Evolutionary conservation across 2,329 filamentous ascomycete genomes (phyloP), one percentile per base, ranked within the genome.

Genomic region (Tolypocladium guangdongense): DNA sequence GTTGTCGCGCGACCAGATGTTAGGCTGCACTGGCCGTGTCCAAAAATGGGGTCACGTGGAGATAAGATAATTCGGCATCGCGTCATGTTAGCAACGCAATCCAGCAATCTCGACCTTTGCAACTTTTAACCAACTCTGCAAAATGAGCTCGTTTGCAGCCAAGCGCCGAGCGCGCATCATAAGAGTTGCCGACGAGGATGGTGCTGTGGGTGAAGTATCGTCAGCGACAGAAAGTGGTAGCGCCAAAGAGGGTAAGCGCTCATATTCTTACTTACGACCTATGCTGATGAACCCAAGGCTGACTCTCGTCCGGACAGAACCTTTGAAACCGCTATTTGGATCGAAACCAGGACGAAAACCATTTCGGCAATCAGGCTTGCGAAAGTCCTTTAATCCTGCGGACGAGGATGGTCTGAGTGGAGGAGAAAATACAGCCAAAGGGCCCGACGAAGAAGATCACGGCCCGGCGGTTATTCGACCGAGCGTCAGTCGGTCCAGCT

Each of bases 91-190:
- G n/a, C 7, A 32, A 8, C 5, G 38, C 32, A 24, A 49, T n/a
- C 27, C 48, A 38, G 27, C 43, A 10, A 47, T 20, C 5, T n/a
- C 11, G 18, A 33, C n/a, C 27, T 47, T 47, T 20, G 18, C 43
- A 39, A 10, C 39, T 30, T 52, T 49, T 8, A 47, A 56, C 51
- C 54, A 56, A 33, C 54, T 38, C 57, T 49, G 11, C 58, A 70
- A 54, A 14, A 82, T 82, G 78, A 78, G 73, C 58, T 69, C 77
- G 7, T 84, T 84, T 54, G 74, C 72, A 4, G 68, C 74, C 1
- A 84, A 81, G 62, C 72, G 81, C 58, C 90, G 93, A 61, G 84
- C 88, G 48, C 86, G 88, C 59, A 87, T 90, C 63, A 87, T 96
- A 60, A 86, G 83, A 48, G 75, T 82, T 0, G 76, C 82, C 43